Evolutionary conservation across 352 stramenopile species (phyloP).

Genomic region (Phytophthora syringae): DNA sequence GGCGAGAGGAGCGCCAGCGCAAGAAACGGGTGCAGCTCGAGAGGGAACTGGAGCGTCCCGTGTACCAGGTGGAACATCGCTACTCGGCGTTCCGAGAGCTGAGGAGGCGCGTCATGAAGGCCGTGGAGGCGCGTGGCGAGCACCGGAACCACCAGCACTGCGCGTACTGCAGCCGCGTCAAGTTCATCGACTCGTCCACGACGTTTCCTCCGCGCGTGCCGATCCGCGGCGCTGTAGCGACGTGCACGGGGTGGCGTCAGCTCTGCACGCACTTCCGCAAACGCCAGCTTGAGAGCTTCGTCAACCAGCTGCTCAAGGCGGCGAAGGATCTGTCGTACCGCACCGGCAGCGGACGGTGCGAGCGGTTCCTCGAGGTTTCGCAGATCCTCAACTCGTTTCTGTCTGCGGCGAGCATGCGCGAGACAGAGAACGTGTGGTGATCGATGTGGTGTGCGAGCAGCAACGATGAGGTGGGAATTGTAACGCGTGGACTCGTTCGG

Average conservation of each 20-base stretch:
- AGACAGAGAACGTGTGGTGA: conserved; percentile 32
- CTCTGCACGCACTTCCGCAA: conserved; percentile 35
- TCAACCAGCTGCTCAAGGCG: conserved; percentile 47
- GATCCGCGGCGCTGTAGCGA: conserved; percentile 26
- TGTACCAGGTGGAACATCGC: conserved; percentile 63
- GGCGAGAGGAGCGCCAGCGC: conserved; percentile 26
- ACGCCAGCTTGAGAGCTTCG: conserved; percentile 47
- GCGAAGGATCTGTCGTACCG: conserved; percentile 63
- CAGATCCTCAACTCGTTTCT: conserved; percentile 65
- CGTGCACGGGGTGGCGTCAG: conserved; percentile 20
- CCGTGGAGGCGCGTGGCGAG: conserved; percentile 37
- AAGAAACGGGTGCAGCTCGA: conserved; percentile 33
- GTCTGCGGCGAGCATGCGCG: conserved; percentile 35
- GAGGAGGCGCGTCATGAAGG: conserved; percentile 37
- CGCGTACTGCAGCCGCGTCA: conserved; percentile 52
- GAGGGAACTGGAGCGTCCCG: conserved; percentile 25
- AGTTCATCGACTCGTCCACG: conserved; percentile 44
- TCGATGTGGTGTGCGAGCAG: not conserved
- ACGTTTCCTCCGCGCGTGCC: conserved; percentile 54
- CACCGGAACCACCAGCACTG: conserved; percentile 66
- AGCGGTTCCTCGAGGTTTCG: conserved; percentile 60
- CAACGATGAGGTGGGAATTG: no score
- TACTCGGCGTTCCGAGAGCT: conserved; percentile 67
- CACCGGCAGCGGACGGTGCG: conserved; percentile 39
- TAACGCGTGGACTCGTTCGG: no score